Conservation (phyloP, 2,329 filamentous ascomycete genomes). For the Colletotrichum sp. region DNA sequence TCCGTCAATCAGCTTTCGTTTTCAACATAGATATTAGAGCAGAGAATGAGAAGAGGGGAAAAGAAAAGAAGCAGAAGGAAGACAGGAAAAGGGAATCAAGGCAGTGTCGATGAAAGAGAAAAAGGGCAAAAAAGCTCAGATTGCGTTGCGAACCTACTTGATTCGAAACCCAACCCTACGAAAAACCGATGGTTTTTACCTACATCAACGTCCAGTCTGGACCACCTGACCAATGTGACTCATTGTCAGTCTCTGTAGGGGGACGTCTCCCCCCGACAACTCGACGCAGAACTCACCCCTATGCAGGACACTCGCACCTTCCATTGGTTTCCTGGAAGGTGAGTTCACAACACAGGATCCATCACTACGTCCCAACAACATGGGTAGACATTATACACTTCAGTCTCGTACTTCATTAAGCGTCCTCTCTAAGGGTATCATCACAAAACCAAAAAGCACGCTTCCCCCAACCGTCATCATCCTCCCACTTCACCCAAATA, state of each 20-base stretch:
- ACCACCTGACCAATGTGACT: neutral
- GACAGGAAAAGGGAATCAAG: too few species aligned
- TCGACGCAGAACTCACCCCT: neutral
- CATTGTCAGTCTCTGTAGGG: neutral
- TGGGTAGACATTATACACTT: neutral
- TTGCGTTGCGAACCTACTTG: too few species aligned
- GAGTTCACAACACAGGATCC: neutral
- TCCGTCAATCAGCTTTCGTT: too few species aligned
- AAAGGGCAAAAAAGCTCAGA: too few species aligned
- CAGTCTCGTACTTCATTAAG: neutral
- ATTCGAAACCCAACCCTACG: neutral
- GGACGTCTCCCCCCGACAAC: neutral
- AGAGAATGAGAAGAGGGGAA: too few species aligned
- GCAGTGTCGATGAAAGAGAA: too few species aligned
- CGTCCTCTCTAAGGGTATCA: neutral
- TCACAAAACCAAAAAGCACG: neutral
- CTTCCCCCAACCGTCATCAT: neutral
- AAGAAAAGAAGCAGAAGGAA: too few species aligned
- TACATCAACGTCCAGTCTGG: neutral
- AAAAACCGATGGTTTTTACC: neutral
- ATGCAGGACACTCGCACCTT: neutral
- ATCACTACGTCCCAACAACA: neutral
- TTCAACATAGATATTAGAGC: too few species aligned
- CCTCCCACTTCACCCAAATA: slow-evolving; percentile 18
- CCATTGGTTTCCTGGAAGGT: neutral